phyloP scores from a whole-genome alignment of 495 filamentous ascomycete genomes.

The Amniculicola lignicola region DNA sequence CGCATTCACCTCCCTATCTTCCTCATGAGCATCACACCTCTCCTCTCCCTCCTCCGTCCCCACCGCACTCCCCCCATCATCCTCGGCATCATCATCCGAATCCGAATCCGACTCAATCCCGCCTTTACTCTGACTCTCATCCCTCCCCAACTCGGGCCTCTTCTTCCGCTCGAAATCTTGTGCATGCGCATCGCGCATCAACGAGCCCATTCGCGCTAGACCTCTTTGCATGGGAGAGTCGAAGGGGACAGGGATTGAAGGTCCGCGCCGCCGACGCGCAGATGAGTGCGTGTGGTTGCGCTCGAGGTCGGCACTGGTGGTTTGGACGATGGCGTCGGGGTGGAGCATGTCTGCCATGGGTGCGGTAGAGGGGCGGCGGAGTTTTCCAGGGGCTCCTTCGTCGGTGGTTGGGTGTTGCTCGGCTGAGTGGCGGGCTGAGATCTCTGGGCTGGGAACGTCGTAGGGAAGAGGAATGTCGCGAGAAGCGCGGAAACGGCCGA shows the following conservation, averaged over 20 bases:
- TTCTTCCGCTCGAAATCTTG: constrained; percentile 82
- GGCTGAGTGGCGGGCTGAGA: neutral
- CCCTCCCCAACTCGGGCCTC: constrained; percentile 43
- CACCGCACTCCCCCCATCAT: constrained; percentile 5
- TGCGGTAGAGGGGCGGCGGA: neutral
- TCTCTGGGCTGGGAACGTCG: constrained; percentile 43
- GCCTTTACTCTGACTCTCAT: constrained; percentile 2
- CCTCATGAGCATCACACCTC: constrained; percentile 25
- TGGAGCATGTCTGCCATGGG: neutral
- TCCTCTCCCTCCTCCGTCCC: constrained; percentile 27
- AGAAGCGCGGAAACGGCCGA: constrained; percentile 76
- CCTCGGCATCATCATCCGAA: constrained; percentile 25
- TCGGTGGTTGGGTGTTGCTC: neutral
- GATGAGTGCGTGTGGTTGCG: constrained; percentile 1
- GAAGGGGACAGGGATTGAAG: neutral
- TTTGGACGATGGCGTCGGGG: neutral
- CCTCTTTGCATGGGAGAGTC: constrained; percentile 21
- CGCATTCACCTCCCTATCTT: constrained; percentile 32
- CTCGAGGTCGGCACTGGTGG: constrained; percentile 12
- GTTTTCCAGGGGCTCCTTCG: constrained; percentile 1
- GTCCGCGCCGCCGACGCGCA: neutral
- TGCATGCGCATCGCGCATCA: constrained; percentile 71
- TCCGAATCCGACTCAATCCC: constrained; percentile 37
- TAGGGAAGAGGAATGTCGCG: constrained; percentile 82
- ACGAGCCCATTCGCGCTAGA: constrained; percentile 52